phyloP scores from a whole-genome alignment of 2,329 filamentous ascomycete genomes.

The Paecilomyces niveus region DNA sequence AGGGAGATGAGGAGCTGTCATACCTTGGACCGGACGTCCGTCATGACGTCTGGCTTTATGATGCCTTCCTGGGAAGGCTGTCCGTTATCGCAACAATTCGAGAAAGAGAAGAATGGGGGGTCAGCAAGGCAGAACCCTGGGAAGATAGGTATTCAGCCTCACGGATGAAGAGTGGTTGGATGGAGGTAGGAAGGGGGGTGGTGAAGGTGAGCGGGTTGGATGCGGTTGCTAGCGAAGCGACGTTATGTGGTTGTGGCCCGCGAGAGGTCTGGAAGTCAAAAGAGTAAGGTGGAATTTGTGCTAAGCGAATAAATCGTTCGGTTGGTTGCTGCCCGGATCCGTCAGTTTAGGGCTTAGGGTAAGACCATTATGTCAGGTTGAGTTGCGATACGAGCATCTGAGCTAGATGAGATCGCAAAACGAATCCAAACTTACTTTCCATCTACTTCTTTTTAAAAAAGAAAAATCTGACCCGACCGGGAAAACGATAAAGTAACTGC shows the following conservation, averaged over 20 bases:
- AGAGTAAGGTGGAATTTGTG: conserved; percentile 28
- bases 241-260: conserved; percentile 24
- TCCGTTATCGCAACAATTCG: conserved; percentile 42
- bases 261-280: conserved; percentile 10
- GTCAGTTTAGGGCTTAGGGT: conserved; percentile 34
- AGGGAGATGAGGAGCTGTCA: conserved; percentile 12
- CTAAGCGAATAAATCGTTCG: conserved; percentile 28
- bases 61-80: conserved; percentile 46
- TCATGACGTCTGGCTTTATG: conserved; percentile 43
- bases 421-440: no score
- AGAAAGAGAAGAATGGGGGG: conserved; percentile 15
- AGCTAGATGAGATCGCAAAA: no score
- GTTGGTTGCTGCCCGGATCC: conserved; percentile 13
- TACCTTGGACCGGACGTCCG: conserved; percentile 49
- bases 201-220: conserved; percentile 2
- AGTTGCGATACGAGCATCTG: no score
- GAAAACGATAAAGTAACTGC: no score
- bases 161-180: conserved; percentile 8
- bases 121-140: conserved; percentile 29
- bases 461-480: no score
- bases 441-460: no score
- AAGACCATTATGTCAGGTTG: conserved; percentile 5
- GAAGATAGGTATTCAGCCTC: conserved; percentile 22
- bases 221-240: conserved; percentile 4
- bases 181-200: conserved; percentile 6